Evolutionary conservation across 2,329 filamentous ascomycete species (phyloP), one percentile per base, ranked within the genome.

Genomic region (Lecanoromycetidae sp.): DNA sequence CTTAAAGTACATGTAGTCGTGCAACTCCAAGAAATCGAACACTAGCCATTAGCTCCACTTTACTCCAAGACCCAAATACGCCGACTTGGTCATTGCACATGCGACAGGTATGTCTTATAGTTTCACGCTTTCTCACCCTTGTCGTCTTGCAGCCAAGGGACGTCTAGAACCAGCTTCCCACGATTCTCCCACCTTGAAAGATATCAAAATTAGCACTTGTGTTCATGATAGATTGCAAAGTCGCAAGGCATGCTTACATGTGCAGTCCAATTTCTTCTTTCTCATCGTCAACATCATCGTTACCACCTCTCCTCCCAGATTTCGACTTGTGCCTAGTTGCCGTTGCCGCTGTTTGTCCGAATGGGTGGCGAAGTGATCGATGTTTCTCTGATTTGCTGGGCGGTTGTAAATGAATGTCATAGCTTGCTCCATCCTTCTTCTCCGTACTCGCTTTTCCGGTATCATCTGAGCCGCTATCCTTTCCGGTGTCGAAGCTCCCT

Each of bases 101-200:
- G n/a, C n/a, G n/a, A n/a, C n/a, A n/a, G n/a, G n/a, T n/a, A n/a
- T n/a, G n/a, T n/a, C n/a, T n/a, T n/a, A n/a, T n/a, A n/a, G n/a
- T n/a, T n/a, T n/a, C n/a, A n/a, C n/a, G n/a, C n/a, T n/a, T n/a
- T n/a, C n/a, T n/a, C n/a, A n/a, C n/a, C n/a, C n/a, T n/a, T n/a
- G n/a, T 10, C 9, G 36, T 33, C 40, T 32, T 43, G 40, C 27
- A 48, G 33, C 45, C 37, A 48, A 5, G 45, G 45, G 5, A 48
- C 45, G 23, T 42, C 36, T 20, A 48, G 13, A 13, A 40, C 20
- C 36, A 41, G 13, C 13, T 40, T 48, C n/a, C 37, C 37, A 41
- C 25, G 26, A 23, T 33, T 40, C 19, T 48, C 45, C 45, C 45
- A 48, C n/a, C n/a, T n/a, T n/a, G n/a, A n/a, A n/a, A n/a, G n/a